phyloP scores from a whole-genome alignment of 306 rosid genomes.

The Vigna radiata region DNA sequence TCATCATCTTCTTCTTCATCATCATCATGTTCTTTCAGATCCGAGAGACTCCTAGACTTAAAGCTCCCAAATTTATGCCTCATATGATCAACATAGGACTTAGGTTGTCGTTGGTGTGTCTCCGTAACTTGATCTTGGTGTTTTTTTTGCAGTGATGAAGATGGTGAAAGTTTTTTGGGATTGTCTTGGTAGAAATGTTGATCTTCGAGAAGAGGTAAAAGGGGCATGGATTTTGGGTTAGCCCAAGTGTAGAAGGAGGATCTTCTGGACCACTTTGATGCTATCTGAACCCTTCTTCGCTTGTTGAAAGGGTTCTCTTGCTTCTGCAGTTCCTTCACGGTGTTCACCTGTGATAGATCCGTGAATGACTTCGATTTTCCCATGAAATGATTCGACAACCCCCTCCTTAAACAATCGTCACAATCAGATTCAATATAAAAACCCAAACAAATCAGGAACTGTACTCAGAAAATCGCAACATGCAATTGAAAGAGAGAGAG shows the following conservation, averaged over 20 bases:
- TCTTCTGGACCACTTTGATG: slow-evolving; percentile 64
- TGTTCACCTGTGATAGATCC: slow-evolving; percentile 61
- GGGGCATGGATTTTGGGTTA: slow-evolving; percentile 87
- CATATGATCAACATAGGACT: slow-evolving; percentile 42
- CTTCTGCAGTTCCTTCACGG: slow-evolving; percentile 67
- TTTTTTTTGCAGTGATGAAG: slow-evolving; percentile 41
- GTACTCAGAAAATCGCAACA: neutral
- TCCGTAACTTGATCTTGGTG: slow-evolving; percentile 32
- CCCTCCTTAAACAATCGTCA: slow-evolving; percentile 58
- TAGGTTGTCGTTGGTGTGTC: slow-evolving; percentile 30
- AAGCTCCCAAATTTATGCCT: slow-evolving; percentile 57
- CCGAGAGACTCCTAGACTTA: slow-evolving; percentile 69
- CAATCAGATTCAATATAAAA: neutral
- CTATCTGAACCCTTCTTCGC: slow-evolving; percentile 64
- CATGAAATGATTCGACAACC: slow-evolving; percentile 69
- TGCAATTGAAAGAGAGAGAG: neutral
- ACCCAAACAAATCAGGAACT: neutral
- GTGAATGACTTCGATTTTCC: slow-evolving; percentile 89
- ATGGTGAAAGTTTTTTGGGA: slow-evolving; percentile 13
- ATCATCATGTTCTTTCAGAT: slow-evolving; percentile 68
- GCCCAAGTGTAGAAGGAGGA: slow-evolving; percentile 63
- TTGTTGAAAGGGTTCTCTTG: slow-evolving; percentile 83
- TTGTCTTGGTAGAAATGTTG: slow-evolving; percentile 36
- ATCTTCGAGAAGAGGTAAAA: slow-evolving; percentile 60
- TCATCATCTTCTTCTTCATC: slow-evolving; percentile 9